phyloP scores from a whole-genome alignment of 1,284 basidiomycete species.

The Xanthoconium separans region DNA sequence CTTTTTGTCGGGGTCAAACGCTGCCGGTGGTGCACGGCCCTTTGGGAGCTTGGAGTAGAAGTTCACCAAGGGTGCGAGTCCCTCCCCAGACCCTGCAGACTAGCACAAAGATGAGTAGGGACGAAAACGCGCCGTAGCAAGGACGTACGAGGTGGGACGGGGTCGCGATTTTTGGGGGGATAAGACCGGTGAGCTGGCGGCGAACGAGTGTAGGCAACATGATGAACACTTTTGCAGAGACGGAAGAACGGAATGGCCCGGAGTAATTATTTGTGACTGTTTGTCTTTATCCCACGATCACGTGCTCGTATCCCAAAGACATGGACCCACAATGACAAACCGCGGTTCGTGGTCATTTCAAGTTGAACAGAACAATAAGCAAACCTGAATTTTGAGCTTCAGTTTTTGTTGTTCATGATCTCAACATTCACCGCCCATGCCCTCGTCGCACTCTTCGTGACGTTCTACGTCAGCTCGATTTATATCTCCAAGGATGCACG shows the following conservation, averaged over 20 bases:
- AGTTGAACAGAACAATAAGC: conserved; percentile 13
- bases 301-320: not conserved
- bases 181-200: conserved; percentile 77
- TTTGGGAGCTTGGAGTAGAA: conserved; percentile 95
- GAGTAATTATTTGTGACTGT: conserved; percentile 19
- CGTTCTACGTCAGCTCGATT: conserved; percentile 62
- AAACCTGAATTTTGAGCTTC: conserved; percentile 4
- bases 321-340: conserved; percentile 17
- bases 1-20: conserved; percentile 79
- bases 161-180: conserved; percentile 95
- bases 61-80: conserved; percentile 82
- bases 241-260: conserved; percentile 22
- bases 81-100: conserved; percentile 78
- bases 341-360: not conserved
- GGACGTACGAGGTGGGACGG: conserved; percentile 78
- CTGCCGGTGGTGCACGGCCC: conserved; percentile 62
- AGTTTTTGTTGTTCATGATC: conserved; percentile 22
- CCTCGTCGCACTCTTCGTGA: conserved; percentile 48
- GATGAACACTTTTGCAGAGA: not conserved
- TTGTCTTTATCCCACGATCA: conserved; percentile 25
- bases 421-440: conserved; percentile 40
- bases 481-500: conserved; percentile 60
- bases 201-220: conserved; percentile 86
- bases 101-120: conserved; percentile 25
- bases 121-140: rapidly evolving